These are phyloP conservation scores for Solanum chacoense DNA, from an alignment of 305 asterid genomes.

Conservation along the genomic window DNA sequence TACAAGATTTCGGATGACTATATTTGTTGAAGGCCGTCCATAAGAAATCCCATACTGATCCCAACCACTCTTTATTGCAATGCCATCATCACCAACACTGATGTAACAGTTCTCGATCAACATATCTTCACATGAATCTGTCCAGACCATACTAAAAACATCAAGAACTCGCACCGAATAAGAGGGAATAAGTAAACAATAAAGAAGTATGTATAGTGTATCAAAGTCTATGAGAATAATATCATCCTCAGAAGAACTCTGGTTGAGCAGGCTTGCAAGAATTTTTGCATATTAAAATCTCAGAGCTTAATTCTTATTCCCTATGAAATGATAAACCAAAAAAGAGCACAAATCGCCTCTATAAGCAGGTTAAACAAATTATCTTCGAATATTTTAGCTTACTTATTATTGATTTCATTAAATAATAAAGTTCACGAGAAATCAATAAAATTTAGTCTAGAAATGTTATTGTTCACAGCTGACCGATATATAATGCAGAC, in stretches of 20 bases:
- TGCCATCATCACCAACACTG: slow-evolving; percentile 64
- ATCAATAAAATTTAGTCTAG: not conserved
- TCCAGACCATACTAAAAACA: slow-evolving; percentile 1
- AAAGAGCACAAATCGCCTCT: not conserved
- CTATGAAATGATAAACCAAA: not conserved
- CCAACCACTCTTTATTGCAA: slow-evolving; percentile 79
- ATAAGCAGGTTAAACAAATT: not conserved
- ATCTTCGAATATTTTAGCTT: not conserved
- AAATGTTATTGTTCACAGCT: not conserved
- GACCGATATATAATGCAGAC: not conserved
- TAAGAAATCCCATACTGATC: slow-evolving; percentile 59
- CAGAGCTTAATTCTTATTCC: not conserved
- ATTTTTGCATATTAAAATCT: not conserved
- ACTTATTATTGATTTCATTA: not conserved
- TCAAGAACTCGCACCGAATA: not conserved
- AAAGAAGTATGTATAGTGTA: not conserved
- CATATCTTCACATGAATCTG: slow-evolving; percentile 76
- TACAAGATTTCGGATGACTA: slow-evolving; percentile 53
- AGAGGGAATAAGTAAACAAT: not conserved
- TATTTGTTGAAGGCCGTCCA: slow-evolving; percentile 49
- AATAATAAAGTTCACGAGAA: not conserved
- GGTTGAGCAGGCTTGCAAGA: not conserved
- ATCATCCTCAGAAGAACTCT: not conserved
- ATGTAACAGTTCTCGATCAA: slow-evolving; percentile 65
- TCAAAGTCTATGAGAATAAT: not conserved